These are phyloP conservation scores for Straminergon stramineum DNA, from an alignment of 225 moss, liverwort and hornwort genomes.

Conservation along the genomic window DNA sequence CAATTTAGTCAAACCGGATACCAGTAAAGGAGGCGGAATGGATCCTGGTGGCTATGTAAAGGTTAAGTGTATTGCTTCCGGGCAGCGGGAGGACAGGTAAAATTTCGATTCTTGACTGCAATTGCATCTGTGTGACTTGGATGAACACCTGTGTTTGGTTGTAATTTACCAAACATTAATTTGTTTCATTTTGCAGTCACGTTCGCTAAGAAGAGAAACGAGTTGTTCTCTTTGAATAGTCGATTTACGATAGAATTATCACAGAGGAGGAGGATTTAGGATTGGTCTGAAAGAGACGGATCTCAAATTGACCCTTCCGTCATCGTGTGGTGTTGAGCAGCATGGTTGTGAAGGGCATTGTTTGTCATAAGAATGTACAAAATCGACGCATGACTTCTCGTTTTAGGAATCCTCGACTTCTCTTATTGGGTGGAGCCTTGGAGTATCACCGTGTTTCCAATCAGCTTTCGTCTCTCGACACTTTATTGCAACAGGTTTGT, in stretches of 20 bases:
- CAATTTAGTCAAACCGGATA: conserved; percentile 74
- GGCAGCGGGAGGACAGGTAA: conserved; percentile 72
- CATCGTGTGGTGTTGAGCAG: conserved; percentile 40
- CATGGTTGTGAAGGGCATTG: conserved; percentile 78
- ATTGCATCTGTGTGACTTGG: not conserved
- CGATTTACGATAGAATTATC: not conserved
- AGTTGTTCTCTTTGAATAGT: not conserved
- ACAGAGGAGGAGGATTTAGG: not conserved
- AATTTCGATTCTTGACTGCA: not conserved
- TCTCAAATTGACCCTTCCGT: conserved; percentile 1
- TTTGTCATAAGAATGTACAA: conserved; percentile 79
- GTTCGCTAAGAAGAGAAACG: not conserved
- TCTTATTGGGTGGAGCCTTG: conserved; percentile 82
- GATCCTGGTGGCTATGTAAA: conserved; percentile 89
- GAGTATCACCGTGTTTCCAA: conserved; percentile 95
- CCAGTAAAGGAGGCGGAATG: conserved; percentile 77
- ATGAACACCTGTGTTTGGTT: not conserved
- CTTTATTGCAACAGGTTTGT: conserved; percentile 83
- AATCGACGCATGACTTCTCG: conserved; percentile 78
- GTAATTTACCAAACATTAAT: not conserved
- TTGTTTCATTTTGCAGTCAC: not conserved
- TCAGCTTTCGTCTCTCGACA: conserved; percentile 87
- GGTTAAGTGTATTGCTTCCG: conserved; percentile 86
- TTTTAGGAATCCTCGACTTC: conserved; percentile 68
- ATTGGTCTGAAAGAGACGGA: not conserved